phyloP scores from a whole-genome alignment of 1,284 basidiomycete species.

The Tausonia pullulans region DNA sequence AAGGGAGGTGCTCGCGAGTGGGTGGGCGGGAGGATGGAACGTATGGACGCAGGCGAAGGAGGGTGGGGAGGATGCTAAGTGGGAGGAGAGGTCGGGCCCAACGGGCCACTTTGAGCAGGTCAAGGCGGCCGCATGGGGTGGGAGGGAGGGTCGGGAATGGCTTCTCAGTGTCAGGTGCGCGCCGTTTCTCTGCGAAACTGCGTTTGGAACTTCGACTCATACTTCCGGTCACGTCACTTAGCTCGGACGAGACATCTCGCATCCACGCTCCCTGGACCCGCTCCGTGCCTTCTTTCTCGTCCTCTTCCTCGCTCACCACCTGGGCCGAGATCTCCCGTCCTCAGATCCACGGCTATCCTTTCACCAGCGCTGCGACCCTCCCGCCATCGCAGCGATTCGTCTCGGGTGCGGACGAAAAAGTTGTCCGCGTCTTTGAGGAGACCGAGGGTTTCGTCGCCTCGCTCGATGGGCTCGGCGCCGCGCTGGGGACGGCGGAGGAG shows the following conservation, averaged over 20 bases:
- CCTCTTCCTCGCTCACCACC: conserved; percentile 19
- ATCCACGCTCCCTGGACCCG: conserved; percentile 51
- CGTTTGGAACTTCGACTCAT: not conserved
- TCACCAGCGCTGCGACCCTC: conserved; percentile 60
- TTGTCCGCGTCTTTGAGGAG: conserved; percentile 20
- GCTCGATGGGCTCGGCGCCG: conserved; percentile 38
- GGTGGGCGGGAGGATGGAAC: conserved; percentile 86
- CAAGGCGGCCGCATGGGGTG: conserved; percentile 70
- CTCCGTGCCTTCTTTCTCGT: not conserved
- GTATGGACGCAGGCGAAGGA: conserved; percentile 48
- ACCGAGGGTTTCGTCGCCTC: conserved; percentile 58
- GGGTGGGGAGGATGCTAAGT: conserved; percentile 38
- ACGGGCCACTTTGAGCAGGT: conserved; percentile 71
- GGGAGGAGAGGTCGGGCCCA: conserved; percentile 65
- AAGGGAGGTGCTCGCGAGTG: conserved; percentile 63
- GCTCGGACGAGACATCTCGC: conserved; percentile 77
- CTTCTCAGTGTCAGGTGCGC: conserved; percentile 67
- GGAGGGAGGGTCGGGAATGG: conserved; percentile 54
- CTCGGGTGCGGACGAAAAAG: conserved; percentile 19
- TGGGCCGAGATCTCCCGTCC: conserved; percentile 87
- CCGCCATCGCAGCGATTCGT: conserved; percentile 22
- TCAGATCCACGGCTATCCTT: conserved; percentile 88
- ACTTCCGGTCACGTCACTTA: conserved; percentile 26
- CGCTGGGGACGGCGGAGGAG: conserved; percentile 18
- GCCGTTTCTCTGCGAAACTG: not conserved